phyloP scores from a whole-genome alignment of 164 flowering plant genomes.

The Tinospora cordifolia region DNA sequence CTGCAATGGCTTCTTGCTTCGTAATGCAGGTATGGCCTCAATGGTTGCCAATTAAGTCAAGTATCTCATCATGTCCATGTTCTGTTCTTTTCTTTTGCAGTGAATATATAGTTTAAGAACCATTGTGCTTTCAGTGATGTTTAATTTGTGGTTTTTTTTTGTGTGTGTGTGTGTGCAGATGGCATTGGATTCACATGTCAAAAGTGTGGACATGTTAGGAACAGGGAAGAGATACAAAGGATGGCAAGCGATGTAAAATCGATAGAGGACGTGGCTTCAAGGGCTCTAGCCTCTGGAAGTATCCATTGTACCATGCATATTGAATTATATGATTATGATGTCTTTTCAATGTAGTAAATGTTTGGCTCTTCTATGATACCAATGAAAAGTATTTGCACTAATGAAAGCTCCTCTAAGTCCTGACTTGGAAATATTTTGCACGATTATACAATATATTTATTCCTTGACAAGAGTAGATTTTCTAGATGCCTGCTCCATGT shows the following conservation, averaged over 20 bases:
- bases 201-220: slow-evolving; percentile 63
- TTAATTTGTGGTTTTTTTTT: slow-evolving; percentile 3
- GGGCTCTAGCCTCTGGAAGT: slow-evolving; percentile 40
- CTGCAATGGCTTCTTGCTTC: slow-evolving; percentile 74
- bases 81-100: background rate
- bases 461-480: slow-evolving; percentile 51
- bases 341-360: background rate
- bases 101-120: background rate
- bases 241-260: slow-evolving; percentile 42
- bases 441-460: background rate
- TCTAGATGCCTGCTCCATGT: slow-evolving; percentile 37
- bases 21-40: slow-evolving; percentile 54
- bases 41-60: background rate
- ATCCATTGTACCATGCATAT: slow-evolving; percentile 33
- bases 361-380: background rate
- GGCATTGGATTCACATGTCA: slow-evolving; percentile 66
- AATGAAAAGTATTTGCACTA: background rate
- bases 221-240: slow-evolving; percentile 50
- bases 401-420: background rate
- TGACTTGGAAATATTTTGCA: background rate
- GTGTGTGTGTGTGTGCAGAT: too few species aligned
- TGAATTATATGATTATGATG: too few species aligned
- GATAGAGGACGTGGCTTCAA: slow-evolving; percentile 44
- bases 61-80: background rate
- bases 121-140: background rate